A percentile compares a stretch with the other conserved stretches of the same genome.
These are phyloP conservation scores for Arthroderma uncinatum DNA, from an alignment of 2,329 filamentous ascomycete species.

Conservation along the genomic window DNA sequence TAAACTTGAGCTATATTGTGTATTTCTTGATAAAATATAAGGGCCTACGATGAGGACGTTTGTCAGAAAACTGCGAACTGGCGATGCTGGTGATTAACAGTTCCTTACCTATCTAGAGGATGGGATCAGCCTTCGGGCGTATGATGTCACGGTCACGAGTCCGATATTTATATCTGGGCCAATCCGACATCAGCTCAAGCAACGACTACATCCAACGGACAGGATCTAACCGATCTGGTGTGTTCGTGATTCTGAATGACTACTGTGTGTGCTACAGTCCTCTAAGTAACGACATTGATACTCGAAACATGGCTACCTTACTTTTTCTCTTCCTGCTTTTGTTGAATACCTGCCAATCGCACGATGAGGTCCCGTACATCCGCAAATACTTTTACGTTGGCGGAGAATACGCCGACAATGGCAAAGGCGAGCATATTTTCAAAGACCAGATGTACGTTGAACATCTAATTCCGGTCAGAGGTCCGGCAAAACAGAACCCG, in stretches of 20 bases:
- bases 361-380: neutral
- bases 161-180: too few relatives aligned
- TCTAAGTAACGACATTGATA: too few relatives aligned
- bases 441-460: slow-evolving; percentile 22
- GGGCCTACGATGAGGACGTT: too few relatives aligned
- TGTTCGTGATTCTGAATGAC: too few relatives aligned
- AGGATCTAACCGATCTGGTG: neutral
- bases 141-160: too few relatives aligned
- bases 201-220: neutral
- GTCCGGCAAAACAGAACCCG: slow-evolving; percentile 12
- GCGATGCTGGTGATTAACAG: too few relatives aligned
- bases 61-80: too few relatives aligned
- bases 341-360: neutral
- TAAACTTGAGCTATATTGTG: too few relatives aligned
- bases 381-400: slow-evolving; percentile 19
- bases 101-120: too few relatives aligned
- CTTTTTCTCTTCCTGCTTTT: neutral
- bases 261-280: neutral
- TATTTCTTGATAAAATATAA: too few relatives aligned
- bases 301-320: neutral
- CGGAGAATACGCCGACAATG: slow-evolving; percentile 14
- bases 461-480: slow-evolving; percentile 15
- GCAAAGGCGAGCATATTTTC: slow-evolving; percentile 18
- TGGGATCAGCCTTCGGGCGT: too few relatives aligned
- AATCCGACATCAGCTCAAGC: neutral